These are phyloP conservation scores for Cutaneotrichosporon cavernicola DNA, from an alignment of 1,284 basidiomycete species.

Conservation along the genomic window DNA sequence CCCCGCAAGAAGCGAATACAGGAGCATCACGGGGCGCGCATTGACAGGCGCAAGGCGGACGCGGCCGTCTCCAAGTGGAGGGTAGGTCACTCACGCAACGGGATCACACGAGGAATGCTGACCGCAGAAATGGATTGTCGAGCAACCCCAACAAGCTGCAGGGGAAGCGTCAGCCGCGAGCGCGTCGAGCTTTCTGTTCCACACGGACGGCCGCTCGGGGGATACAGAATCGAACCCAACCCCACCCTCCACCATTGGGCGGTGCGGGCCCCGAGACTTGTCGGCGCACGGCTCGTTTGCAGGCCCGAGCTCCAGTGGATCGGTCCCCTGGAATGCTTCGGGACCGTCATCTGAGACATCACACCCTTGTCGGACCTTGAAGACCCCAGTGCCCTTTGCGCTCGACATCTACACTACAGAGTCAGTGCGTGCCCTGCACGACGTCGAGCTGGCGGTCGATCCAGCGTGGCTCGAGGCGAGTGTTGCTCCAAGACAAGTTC, in stretches of 20 bases:
- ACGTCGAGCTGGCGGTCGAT: conserved; percentile 49
- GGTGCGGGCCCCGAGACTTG: not conserved
- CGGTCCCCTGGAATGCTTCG: conserved; percentile 9
- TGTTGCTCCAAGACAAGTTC: conserved; percentile 1
- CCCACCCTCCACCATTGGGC: not conserved
- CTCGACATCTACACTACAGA: conserved; percentile 44
- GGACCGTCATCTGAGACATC: conserved; percentile 11
- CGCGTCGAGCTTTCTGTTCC: not conserved
- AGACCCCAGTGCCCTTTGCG: conserved; percentile 10
- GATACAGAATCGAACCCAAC: not conserved
- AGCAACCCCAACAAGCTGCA: conserved; percentile 29
- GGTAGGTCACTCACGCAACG: conserved; percentile 28
- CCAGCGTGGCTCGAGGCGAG: conserved; percentile 28
- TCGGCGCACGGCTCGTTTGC: not conserved
- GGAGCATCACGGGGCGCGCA: conserved; percentile 19
- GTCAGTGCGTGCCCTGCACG: conserved; percentile 38
- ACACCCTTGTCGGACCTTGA: not conserved
- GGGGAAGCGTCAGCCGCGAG: not conserved
- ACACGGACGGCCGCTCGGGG: not conserved
- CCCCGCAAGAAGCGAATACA: conserved; percentile 18
- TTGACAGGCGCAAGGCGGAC: conserved; percentile 34
- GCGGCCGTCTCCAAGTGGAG: conserved; percentile 47
- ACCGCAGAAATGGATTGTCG: conserved; percentile 43
- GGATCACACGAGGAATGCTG: conserved; percentile 2
- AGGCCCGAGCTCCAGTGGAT: conserved; percentile 5